phyloP scores from a whole-genome alignment of 2,329 filamentous ascomycete species.

The Ilyonectria destructans region DNA sequence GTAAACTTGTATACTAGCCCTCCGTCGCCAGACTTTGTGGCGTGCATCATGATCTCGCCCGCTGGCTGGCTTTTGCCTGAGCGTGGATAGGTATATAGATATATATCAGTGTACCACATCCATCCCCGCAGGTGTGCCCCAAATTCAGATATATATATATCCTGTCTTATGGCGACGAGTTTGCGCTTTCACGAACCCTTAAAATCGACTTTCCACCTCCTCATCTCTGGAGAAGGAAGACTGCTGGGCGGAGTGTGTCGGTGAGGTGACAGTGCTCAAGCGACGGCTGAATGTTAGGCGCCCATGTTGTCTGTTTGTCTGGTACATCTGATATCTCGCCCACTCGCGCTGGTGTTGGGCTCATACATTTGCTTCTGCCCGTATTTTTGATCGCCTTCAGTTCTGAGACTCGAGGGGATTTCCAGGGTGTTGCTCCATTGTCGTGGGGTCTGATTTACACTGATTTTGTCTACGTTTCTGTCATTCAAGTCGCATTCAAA shows the following conservation, averaged over 20 bases:
- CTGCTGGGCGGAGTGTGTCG: not conserved
- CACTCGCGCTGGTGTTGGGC: conserved; percentile 8
- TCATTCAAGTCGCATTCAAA: conserved; percentile 3
- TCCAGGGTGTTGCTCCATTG: conserved; percentile 8
- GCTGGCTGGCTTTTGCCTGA: too few species aligned
- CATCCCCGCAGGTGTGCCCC: too few species aligned
- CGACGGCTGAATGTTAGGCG: not conserved
- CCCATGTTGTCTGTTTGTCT: conserved; percentile 8
- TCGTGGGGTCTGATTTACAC: not conserved
- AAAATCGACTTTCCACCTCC: too few species aligned
- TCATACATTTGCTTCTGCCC: conserved; percentile 3
- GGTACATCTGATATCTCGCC: conserved; percentile 40
- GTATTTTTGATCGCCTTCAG: conserved; percentile 2
- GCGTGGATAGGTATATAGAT: too few species aligned
- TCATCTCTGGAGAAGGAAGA: too few species aligned
- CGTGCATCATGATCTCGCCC: too few species aligned
- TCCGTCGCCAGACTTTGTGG: too few species aligned
- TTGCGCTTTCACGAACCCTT: too few species aligned
- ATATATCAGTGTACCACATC: too few species aligned
- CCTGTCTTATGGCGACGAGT: too few species aligned
- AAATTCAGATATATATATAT: too few species aligned
- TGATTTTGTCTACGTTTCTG: conserved; percentile 14
- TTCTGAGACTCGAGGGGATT: conserved; percentile 13
- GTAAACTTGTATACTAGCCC: too few species aligned
- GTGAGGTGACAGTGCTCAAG: conserved; percentile 10